These are phyloP conservation scores for Galerina marginata DNA, from an alignment of 768 basidiomycete species.

Conservation along the genomic window DNA sequence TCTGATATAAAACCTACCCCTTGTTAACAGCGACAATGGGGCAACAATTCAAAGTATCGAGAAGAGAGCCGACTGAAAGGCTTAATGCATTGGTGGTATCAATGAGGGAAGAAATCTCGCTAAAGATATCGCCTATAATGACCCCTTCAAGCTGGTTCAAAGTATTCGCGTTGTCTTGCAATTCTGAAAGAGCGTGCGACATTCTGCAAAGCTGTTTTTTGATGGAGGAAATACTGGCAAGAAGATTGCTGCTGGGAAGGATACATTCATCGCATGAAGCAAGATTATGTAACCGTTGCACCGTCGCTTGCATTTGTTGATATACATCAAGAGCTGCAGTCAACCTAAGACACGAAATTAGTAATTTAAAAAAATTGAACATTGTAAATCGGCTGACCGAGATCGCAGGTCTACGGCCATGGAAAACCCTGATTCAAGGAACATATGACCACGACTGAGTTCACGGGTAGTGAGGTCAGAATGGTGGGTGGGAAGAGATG, in stretches of 20 bases:
- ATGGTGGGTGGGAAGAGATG: conserved; percentile 71
- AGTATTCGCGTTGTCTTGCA: conserved; percentile 9
- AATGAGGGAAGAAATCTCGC: conserved; percentile 11
- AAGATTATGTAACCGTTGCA: conserved; percentile 36
- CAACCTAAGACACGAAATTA: conserved; percentile 32
- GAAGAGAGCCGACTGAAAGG: not conserved
- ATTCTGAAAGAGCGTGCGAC: conserved; percentile 26
- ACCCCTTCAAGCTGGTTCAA: conserved; percentile 12
- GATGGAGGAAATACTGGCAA: conserved; percentile 24
- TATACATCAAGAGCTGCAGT: conserved; percentile 29
- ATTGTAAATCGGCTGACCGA: conserved; percentile 51
- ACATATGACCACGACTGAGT: conserved; percentile 75
- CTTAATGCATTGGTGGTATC: not conserved
- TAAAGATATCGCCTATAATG: not conserved
- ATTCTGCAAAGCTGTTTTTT: conserved; percentile 37
- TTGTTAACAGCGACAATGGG: conserved; percentile 11
- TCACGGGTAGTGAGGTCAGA: conserved; percentile 87
- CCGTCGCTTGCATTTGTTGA: conserved; percentile 29
- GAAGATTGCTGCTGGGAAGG: conserved; percentile 24
- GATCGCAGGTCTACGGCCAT: conserved; percentile 66
- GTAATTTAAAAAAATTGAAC: not conserved
- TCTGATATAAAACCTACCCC: conserved; percentile 12
- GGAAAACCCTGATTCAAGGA: conserved; percentile 80
- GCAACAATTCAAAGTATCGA: not conserved
- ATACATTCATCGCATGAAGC: conserved; percentile 24